Evolutionary conservation across 148 eudicot genomes (phyloP).

Genomic region (Cornus florida): DNA sequence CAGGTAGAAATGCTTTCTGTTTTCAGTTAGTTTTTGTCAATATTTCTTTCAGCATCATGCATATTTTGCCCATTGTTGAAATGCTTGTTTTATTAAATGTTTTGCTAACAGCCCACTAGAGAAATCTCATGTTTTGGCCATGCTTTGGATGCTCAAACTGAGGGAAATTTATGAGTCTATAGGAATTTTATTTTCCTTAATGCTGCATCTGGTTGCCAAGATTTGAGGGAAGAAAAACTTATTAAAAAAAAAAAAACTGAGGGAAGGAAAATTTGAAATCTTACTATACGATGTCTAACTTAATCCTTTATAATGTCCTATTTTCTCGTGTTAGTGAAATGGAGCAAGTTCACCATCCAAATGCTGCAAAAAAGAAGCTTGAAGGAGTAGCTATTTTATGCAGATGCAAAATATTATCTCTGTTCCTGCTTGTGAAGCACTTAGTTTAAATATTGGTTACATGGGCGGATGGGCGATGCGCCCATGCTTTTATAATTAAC

Average conservation of each 20-base stretch:
- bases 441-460: not conserved
- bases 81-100: not conserved
- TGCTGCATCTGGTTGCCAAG: not conserved
- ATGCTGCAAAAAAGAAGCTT: not conserved
- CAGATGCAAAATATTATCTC: not conserved
- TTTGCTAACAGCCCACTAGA: not conserved
- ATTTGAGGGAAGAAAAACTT: not conserved
- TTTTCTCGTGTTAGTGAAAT: not conserved
- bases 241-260: too few species aligned
- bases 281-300: not conserved
- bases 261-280: not conserved
- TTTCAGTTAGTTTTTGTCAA: not conserved
- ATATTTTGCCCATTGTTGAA: not conserved
- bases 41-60: not conserved
- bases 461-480: too few species aligned
- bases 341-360: not conserved
- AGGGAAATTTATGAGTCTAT: not conserved
- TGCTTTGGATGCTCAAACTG: not conserved
- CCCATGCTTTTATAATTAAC: not conserved
- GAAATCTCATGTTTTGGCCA: not conserved
- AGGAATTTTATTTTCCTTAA: not conserved
- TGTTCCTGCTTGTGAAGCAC: not conserved
- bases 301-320: not conserved
- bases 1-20: slow-evolving; percentile 49
- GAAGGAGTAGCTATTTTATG: not conserved